Evolutionary conservation across 805 yeast genomes (phyloP), one percentile per base, ranked within the genome.

Genomic region (Wickerhamomyces bovis): DNA sequence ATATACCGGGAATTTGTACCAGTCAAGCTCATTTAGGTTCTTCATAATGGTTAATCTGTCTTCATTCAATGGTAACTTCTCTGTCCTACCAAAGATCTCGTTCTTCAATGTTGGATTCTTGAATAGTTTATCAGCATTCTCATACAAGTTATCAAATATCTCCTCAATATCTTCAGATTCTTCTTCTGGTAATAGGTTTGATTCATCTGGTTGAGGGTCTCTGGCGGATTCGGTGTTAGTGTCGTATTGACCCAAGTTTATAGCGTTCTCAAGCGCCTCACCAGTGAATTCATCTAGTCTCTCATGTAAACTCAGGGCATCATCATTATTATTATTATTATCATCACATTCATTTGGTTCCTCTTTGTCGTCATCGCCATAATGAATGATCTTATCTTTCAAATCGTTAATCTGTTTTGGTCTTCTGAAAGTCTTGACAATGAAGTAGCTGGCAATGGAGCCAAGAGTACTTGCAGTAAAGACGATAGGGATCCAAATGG

Each of bases 1-100:
- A 53, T 78, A 80, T 2, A 84, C 82, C 0, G 94, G 85, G 39
- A 86, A 75, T 60, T 90, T 88, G 42, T 78, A 69, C 96, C 97
- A 90, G 3, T 75, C 71, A 21, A 92, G 61, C 19, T 63, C 55
- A 62, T 87, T 85, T 59, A 90, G 68, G 51, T 77, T 76, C 2
- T 70, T 60, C 30, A 78, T 61, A 35, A 83, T 81, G 15, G 54
- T 54, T 38, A 46, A 48, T 50, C 79, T 61, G 12, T 68, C 66
- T 1, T 61, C 47, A 47, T 66, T 71, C 46, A 76, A 52, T 7
- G 72, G 66, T 30, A 71, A 47, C 9, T 47, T 42, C 3, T 53
- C 22, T 0, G 62, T 52, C 20, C 51, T 44, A 9, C 50, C 43
- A 26, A 58, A 56, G 8, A 56, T 49, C 36, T 53, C 47, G 44